Evolutionary conservation across 208 protist species (phyloP), one percentile per base, ranked within the genome.

Genomic region (Herpetomonas samuelpessoai): DNA sequence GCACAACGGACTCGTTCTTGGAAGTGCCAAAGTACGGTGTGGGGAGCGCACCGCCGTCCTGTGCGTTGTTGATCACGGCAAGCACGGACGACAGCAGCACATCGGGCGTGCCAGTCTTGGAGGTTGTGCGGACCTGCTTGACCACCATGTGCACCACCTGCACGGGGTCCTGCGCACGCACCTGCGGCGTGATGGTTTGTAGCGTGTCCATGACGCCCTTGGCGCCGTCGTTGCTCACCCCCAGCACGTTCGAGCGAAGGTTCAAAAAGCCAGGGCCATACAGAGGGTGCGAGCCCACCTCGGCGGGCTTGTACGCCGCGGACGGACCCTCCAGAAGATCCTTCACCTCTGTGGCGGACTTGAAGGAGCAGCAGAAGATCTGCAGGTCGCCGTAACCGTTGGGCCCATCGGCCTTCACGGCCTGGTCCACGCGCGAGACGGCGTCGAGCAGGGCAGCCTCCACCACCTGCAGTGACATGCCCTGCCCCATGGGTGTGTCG

Each of bases 241-340:
- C 44, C 54, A 85, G 51, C 1, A 52, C 44, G 14, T 72, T 56
- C 28, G 62, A 45, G n/a, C 53, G 63, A 28, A 76, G 53, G 58
- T 84, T 80, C 67, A 81, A 69, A 28, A 88, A 76, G 55, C 68
- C 70, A 10, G 74, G 62, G 21, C 81, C 77, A 28, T 76, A 88
- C 19, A 84, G 63, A 19, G 81, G 81, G 49, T 81, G 70, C 1
- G 81, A 84, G 56, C 77, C 81, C 16, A 84, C 54, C 31, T 78
- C 65, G 0, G 64, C 27, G 22, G 31, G 29, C 60, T 68, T 81
- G 19, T 50, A 31, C 25, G 31, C 30, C 18, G n/a, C 57, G 18
- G 56, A 57, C 4, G 21, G 26, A 27, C 31, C 49, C 24, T 58
- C 61, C 28, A 73, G 29, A 7, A 70, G 24, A 51, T 79, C 73